Base-by-base conservation (phyloP, 179 eudicot species). In the Beta corolliflora region DNA sequence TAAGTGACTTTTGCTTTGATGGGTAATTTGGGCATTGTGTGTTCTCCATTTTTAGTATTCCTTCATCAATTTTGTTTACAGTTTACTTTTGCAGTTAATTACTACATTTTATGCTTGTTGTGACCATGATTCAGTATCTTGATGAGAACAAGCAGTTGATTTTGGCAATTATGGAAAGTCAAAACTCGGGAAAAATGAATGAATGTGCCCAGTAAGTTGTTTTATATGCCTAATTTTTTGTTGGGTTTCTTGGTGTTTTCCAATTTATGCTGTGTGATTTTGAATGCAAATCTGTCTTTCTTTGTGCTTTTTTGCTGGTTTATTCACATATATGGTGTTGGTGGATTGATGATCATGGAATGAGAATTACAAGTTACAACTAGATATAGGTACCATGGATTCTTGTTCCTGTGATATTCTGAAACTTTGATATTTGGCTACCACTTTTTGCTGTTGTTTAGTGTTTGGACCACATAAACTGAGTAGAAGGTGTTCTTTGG, bases 141-240 rank as follows among this genome's bases (percentile, higher is more conserved):
- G 99, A 96, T 77, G 99, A 96, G 87, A 96, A 96, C 89, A 94
- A 92, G 89, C 91, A 91, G 89, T 64, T 96, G 89, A 96, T 96
- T 80, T 83, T 96, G 88, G 97, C 98, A 31, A 94, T 96, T 29
- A 77, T 96, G 93, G 98, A 94, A 69, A 87, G 92, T 84, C 99
- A 96, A 82, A 96, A 96, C 77, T 89, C 91, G 77, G 99, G 99
- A 68, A 96, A 96, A 84, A 89, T 93, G 68, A 89, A 91, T 19
- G 99, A 96, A 82, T 92, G 95, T 84, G 99, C 99, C 60, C 98
- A 94, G 99, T 96, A 90, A 96, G 97, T 91, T 66, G 19, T n/a
- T 9, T 73, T 25, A 23, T 71, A 13, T n/a, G 15, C 50, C 13
- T 46, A 21, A 60, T 54, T n/a, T 66, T n/a, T 44, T 56, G 2